Percentiles rank a stretch among this genome's conserved stretches.
These are phyloP conservation scores for Bruguiera parviflora DNA, from an alignment of 345 rosid species.

Conservation along the genomic window DNA sequence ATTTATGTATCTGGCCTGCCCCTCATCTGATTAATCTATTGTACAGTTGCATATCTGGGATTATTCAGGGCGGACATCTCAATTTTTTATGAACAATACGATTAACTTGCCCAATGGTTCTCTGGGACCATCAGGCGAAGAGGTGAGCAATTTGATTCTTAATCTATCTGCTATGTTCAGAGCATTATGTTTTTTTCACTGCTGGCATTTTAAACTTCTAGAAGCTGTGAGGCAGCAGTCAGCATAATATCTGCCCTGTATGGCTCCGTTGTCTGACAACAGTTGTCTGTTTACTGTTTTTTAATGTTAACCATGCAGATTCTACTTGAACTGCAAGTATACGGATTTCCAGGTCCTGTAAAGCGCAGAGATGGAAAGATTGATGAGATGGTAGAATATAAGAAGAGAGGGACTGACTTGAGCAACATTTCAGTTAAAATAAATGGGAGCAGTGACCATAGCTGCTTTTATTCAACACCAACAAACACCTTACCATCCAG, in stretches of 20 bases:
- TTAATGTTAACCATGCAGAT: conserved; percentile 37
- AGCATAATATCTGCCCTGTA: background rate
- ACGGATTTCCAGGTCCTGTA: conserved; percentile 75
- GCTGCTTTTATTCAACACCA: conserved; percentile 20
- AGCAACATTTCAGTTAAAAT: conserved; percentile 22
- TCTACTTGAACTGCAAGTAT: conserved; percentile 75
- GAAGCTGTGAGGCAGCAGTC: background rate
- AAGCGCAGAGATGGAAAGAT: conserved; percentile 42
- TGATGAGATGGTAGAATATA: conserved; percentile 3
- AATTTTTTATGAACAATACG: conserved; percentile 47
- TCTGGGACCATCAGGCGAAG: background rate
- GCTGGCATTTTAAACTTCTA: background rate
- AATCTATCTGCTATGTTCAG: background rate
- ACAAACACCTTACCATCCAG: conserved; percentile 3
- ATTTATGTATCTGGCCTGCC: background rate
- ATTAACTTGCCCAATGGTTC: conserved; percentile 31
- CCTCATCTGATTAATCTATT: conserved; percentile 16
- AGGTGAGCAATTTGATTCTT: conserved; percentile 24
- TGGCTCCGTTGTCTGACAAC: background rate
- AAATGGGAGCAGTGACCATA: conserved; percentile 54
- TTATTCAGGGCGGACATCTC: conserved; percentile 73
- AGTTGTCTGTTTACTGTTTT: background rate
- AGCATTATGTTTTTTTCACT: background rate
- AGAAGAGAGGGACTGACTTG: background rate
- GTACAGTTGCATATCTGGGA: conserved; percentile 88